Evolutionary conservation across 768 basidiomycete genomes (phyloP).

Genomic region (Lactarius indigo): DNA sequence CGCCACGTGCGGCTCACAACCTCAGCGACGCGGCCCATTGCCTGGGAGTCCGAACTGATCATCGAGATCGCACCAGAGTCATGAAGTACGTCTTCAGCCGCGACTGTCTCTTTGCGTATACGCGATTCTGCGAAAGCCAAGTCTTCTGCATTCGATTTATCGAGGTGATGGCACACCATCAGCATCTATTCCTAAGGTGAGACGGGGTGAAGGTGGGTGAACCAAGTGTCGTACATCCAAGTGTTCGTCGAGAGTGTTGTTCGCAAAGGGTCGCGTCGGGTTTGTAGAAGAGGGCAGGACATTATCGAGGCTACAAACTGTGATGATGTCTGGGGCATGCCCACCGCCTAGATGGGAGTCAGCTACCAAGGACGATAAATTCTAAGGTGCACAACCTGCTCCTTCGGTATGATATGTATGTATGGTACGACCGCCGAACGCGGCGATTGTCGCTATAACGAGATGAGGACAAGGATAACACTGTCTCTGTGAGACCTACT

Average conservation of each 20-base stretch:
- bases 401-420: constrained; percentile 98
- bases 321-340: constrained; percentile 97
- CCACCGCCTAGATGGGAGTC: constrained; percentile 61
- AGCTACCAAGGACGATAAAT: neutral
- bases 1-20: constrained; percentile 92
- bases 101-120: constrained; percentile 94
- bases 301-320: constrained; percentile 86
- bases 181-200: constrained; percentile 66
- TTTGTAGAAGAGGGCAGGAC: constrained; percentile 97
- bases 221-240: constrained; percentile 65
- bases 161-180: constrained; percentile 99
- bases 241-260: constrained; percentile 95
- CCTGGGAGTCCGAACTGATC: constrained; percentile 95
- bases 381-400: constrained; percentile 52
- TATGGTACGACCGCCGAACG: constrained; percentile 87
- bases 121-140: constrained; percentile 95
- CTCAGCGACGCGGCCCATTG: constrained; percentile 98
- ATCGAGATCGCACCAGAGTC: constrained; percentile 94
- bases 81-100: constrained; percentile 94
- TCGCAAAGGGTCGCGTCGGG: constrained; percentile 88
- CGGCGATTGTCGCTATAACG: constrained; percentile 71
- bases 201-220: constrained; percentile 1
- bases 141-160: constrained; percentile 88
- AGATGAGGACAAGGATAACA: neutral
- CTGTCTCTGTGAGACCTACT: constrained; percentile 44